Percentiles rank a stretch among this genome's conserved stretches.
Evolutionary conservation across 768 basidiomycete species (phyloP).

Genomic region (Clavulina sp.): DNA sequence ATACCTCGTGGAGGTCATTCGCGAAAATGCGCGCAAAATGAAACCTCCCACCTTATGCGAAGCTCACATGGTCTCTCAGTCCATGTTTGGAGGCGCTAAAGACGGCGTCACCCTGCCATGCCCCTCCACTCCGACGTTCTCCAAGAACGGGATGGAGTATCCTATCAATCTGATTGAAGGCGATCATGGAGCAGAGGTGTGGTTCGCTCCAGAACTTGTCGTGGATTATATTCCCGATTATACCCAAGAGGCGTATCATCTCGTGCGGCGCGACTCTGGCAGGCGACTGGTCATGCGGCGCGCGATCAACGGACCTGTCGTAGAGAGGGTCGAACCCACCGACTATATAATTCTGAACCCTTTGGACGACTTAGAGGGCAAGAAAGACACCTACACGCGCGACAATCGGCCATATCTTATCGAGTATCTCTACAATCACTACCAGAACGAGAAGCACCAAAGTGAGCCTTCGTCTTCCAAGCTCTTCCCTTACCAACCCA

Average conservation of each 20-base stretch:
- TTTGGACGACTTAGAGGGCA: background rate
- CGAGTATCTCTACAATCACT: conserved; percentile 2
- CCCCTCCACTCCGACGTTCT: background rate
- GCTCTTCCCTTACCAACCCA: background rate
- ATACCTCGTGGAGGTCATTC: background rate
- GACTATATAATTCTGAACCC: background rate
- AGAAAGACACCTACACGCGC: background rate
- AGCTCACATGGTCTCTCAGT: background rate
- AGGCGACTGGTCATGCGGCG: background rate
- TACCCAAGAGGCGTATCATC: background rate
- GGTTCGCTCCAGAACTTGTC: background rate
- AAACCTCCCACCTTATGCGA: background rate
- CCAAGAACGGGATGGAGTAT: background rate
- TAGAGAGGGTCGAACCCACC: background rate
- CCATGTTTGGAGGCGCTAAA: background rate
- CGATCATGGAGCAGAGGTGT: background rate
- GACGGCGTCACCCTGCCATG: background rate
- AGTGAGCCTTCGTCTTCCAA: background rate
- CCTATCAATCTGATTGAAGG: background rate
- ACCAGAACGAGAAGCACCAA: background rate
- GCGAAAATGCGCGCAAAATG: background rate
- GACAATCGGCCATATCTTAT: background rate
- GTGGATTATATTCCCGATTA: background rate
- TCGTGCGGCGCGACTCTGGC: background rate
- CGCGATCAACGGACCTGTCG: background rate